Evolutionary conservation across 768 basidiomycete species (phyloP).

Genomic region (Suillus spraguei): DNA sequence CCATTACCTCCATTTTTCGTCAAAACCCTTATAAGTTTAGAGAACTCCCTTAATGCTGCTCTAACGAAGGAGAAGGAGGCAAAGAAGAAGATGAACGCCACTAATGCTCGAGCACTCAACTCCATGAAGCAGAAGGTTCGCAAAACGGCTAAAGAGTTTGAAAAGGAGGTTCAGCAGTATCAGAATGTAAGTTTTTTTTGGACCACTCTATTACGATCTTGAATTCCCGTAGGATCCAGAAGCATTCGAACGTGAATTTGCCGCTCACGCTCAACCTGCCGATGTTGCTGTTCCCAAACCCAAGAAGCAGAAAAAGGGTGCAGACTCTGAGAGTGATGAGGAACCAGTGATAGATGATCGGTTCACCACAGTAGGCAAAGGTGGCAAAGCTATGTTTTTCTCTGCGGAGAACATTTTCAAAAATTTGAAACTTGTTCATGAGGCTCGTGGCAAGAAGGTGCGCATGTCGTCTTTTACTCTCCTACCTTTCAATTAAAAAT

Average conservation of each 20-base stretch:
- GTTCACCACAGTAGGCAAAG: conserved; percentile 90
- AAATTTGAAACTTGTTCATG: conserved; percentile 86
- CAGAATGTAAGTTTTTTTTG: conserved; percentile 57
- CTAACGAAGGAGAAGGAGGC: conserved; percentile 85
- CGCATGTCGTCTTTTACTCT: conserved; percentile 17
- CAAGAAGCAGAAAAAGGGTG: conserved; percentile 38
- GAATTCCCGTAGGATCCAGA: conserved; percentile 72
- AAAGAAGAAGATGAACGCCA: conserved; percentile 96
- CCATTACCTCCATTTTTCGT: conserved; percentile 87
- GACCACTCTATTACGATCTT: neutral
- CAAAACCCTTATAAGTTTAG: conserved; percentile 73
- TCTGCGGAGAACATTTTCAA: conserved; percentile 90
- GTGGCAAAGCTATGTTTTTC: conserved; percentile 81
- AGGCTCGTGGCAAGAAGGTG: conserved; percentile 96
- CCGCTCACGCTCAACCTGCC: conserved; percentile 50
- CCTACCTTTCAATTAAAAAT: conserved; percentile 5
- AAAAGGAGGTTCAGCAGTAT: conserved; percentile 76
- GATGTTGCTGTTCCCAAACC: conserved; percentile 40
- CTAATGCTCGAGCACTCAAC: conserved; percentile 90
- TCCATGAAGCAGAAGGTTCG: conserved; percentile 98
- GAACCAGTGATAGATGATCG: conserved; percentile 52
- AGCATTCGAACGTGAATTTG: conserved; percentile 79
- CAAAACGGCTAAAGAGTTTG: conserved; percentile 89
- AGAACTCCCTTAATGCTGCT: conserved; percentile 71
- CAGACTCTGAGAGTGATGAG: conserved; percentile 44